Conservation (phyloP, 805 yeast species). For the Candida golubevii region DNA sequence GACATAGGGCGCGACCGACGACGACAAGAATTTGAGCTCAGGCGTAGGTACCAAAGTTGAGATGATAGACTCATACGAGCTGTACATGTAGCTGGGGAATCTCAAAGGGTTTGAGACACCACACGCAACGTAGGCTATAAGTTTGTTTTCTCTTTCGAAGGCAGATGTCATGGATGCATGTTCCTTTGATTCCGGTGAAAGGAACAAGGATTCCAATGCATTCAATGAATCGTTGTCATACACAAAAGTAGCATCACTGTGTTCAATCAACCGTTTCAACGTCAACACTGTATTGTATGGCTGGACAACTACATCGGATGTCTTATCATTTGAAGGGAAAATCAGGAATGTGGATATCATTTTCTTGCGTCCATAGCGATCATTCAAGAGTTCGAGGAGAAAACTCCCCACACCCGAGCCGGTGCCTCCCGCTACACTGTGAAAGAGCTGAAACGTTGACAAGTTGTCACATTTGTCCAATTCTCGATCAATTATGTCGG, state of each 20-base stretch:
- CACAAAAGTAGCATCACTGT: conserved; percentile 83
- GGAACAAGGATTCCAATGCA: conserved; percentile 55
- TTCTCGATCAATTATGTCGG: conserved; percentile 84
- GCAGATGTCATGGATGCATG: conserved; percentile 31
- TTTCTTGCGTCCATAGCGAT: conserved; percentile 74
- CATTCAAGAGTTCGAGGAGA: conserved; percentile 71
- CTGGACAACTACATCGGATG: conserved; percentile 96
- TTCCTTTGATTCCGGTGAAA: conserved; percentile 19
- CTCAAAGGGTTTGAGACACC: conserved; percentile 83
- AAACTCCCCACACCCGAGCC: conserved; percentile 94
- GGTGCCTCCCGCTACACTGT: conserved; percentile 97
- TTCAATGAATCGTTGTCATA: conserved; percentile 86
- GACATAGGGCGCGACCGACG: conserved; percentile 41
- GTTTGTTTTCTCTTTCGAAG: conserved; percentile 74
- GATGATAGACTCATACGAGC: conserved; percentile 74
- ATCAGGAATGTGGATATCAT: conserved; percentile 80
- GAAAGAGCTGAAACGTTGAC: conserved; percentile 87
- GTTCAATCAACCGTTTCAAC: conserved; percentile 72
- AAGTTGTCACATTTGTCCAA: conserved; percentile 84
- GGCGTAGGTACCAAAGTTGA: conserved; percentile 86
- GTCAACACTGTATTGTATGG: conserved; percentile 90
- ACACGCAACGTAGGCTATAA: conserved; percentile 81
- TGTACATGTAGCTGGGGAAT: conserved; percentile 89
- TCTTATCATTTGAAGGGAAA: conserved; percentile 71
- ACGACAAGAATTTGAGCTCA: conserved; percentile 53